Evolutionary conservation across 2,329 filamentous ascomycete genomes (phyloP).

Genomic region (Alternaria triticimaculans): DNA sequence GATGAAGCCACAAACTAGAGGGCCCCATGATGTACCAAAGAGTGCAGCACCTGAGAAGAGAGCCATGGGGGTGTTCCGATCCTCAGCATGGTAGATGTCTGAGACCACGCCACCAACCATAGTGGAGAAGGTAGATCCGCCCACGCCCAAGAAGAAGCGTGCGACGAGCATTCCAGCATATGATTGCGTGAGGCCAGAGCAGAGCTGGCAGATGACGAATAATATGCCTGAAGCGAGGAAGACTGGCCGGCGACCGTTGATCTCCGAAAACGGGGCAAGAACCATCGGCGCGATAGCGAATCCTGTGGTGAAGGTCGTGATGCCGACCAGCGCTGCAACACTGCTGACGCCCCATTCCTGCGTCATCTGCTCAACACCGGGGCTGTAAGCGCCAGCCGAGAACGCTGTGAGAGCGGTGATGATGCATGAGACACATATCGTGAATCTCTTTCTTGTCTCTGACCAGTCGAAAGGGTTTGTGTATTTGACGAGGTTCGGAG

Average conservation of each 20-base stretch:
- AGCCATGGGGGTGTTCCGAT: constrained; percentile 88
- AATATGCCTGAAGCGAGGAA: constrained; percentile 76
- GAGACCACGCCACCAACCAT: constrained; percentile 93
- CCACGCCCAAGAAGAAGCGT: constrained; percentile 79
- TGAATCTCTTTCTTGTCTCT: constrained; percentile 69
- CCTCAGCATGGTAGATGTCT: constrained; percentile 79
- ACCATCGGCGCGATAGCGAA: constrained; percentile 88
- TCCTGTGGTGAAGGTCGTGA: constrained; percentile 78
- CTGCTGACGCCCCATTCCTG: constrained; percentile 69
- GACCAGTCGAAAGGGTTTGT: constrained; percentile 78
- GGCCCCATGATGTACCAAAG: constrained; percentile 79
- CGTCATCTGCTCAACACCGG: constrained; percentile 70
- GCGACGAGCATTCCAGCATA: constrained; percentile 77
- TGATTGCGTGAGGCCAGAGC: constrained; percentile 73
- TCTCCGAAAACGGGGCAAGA: constrained; percentile 84
- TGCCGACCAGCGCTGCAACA: constrained; percentile 73
- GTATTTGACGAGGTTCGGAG: constrained; percentile 71
- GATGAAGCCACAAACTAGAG: constrained; percentile 74
- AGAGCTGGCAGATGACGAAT: constrained; percentile 74
- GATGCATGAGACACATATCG: constrained; percentile 75
- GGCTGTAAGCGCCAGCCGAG: constrained; percentile 79
- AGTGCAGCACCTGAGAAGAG: constrained; percentile 82
- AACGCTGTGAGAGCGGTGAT: constrained; percentile 82
- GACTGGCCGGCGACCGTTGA: constrained; percentile 84
- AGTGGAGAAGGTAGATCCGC: constrained; percentile 79